Evolutionary conservation across 352 stramenopile species (phyloP).

Genomic region (Globisporangium cystogenes): DNA sequence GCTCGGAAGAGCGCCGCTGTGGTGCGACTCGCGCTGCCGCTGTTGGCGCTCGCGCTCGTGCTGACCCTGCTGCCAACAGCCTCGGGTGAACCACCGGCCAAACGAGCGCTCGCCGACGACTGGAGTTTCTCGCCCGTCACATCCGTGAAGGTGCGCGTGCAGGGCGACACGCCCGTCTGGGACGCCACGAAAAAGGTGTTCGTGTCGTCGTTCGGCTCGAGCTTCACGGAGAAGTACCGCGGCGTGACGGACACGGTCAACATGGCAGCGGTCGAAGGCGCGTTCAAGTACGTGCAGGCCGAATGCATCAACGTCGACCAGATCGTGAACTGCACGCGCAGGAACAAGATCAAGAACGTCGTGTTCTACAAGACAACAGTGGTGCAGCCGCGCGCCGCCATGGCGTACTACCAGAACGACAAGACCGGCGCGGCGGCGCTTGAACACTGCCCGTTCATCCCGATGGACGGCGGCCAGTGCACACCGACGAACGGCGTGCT

Average conservation of each 20-base stretch:
- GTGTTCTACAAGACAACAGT: constrained; percentile 81
- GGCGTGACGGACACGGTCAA: constrained; percentile 33
- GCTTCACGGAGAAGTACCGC: no score
- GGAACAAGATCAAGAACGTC: constrained; percentile 77
- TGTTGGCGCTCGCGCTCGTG: no score
- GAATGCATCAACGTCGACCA: constrained; percentile 40
- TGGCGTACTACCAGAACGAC: constrained; percentile 49
- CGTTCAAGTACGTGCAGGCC: constrained; percentile 44
- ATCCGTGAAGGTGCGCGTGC: constrained; percentile 55
- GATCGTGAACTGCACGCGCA: constrained; percentile 30
- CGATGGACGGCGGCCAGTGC: constrained; percentile 62
- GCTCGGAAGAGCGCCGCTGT: no score
- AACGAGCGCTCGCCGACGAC: no score
- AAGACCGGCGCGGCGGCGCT: no score
- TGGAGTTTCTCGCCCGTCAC: constrained; percentile 15
- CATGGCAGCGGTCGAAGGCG: constrained; percentile 33
- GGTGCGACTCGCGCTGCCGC: no score
- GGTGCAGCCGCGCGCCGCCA: constrained; percentile 67
- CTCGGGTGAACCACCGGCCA: no score
- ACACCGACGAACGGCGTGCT: no score
- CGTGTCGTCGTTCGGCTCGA: no score
- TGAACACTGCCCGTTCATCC: no score
- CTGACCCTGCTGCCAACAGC: no score
- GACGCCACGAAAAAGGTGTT: constrained; percentile 22
- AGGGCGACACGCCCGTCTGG: constrained; percentile 55